Evolutionary conservation across 345 rosid species (phyloP), one percentile per base, ranked within the genome.

Genomic region (Bruguiera parviflora): DNA sequence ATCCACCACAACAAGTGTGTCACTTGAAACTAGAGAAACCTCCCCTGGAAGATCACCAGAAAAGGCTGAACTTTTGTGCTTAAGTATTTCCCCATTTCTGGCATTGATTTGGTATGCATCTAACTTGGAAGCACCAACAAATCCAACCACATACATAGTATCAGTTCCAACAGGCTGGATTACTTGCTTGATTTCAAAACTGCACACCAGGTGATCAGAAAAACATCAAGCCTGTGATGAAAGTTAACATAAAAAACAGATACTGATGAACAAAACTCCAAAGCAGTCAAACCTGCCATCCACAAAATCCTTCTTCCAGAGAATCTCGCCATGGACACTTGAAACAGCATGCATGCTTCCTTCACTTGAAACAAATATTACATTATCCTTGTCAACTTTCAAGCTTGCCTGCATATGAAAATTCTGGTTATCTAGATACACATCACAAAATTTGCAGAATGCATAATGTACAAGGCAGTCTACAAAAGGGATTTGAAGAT

Each of bases 291-390:
- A 92, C 99, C 99, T 89, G 82, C 85, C 89, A 37, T 76, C 80
- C 22, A 84, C 77, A 79, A 90, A 84, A 78, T 96, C 98, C 80
- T 79, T 85, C 80, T 80, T 85, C 99, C 99, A 96, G 58, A 96
- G 81, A 76, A 92, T 61, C 74, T 89, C 97, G 25, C 99, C 98
- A 78, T 89, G 92, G 68, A 81, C 16, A 74, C 92, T 85, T 80
- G 98, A 96, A 78, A 96, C 76, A 73, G 96, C 96, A 82, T 84
- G 88, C 69, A 96, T 87, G 72, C 82, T 80, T 68, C 98, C 96
- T 78, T 80, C 82, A 61, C 89, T 77, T 33, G 87, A 86, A 67
- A 91, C 90, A 67, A 89, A 56, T 68, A 89, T 75, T 33, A 76
- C 52, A 47, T 76, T 83, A 80, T 90, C 96, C 87, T 84, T 90